phyloP scores from a whole-genome alignment of 768 basidiomycete genomes.

The Rhodotorula babjevae region DNA sequence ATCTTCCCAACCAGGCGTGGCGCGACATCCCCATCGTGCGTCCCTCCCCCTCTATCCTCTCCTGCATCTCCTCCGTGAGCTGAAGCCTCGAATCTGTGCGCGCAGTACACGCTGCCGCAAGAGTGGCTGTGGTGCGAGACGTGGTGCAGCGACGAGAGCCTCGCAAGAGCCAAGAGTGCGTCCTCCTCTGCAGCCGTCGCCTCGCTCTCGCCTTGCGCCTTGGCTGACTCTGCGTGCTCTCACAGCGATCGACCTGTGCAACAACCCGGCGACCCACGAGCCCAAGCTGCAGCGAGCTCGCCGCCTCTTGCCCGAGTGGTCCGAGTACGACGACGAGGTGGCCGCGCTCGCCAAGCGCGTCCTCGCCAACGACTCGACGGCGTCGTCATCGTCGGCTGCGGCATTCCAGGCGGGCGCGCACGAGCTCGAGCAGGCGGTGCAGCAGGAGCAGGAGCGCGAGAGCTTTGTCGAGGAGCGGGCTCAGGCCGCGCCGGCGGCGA shows the following conservation, averaged over 20 bases:
- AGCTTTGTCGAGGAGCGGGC: conserved; percentile 27
- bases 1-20: conserved; percentile 78
- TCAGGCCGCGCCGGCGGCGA: not conserved
- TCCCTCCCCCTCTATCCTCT: conserved; percentile 33
- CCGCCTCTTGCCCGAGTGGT: conserved; percentile 95
- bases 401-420: conserved; percentile 37
- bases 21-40: conserved; percentile 85
- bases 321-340: conserved; percentile 85
- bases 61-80: conserved; percentile 5
- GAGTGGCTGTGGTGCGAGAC: conserved; percentile 99
- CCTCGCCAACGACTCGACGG: conserved; percentile 45
- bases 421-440: conserved; percentile 39
- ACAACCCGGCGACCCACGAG: conserved; percentile 63
- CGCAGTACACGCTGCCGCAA: conserved; percentile 75
- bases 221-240: not conserved
- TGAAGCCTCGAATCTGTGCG: no score
- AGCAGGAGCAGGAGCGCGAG: conserved; percentile 37
- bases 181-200: not conserved
- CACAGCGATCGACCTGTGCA: conserved; percentile 78
- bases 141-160: conserved; percentile 54
- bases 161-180: conserved; percentile 23
- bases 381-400: conserved; percentile 52
- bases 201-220: not conserved
- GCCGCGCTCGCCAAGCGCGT: conserved; percentile 71
- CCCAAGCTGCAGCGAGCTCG: conserved; percentile 82